Base-by-base conservation (phyloP, 2,329 filamentous ascomycete species). In the Paramyrothecium sp. region DNA sequence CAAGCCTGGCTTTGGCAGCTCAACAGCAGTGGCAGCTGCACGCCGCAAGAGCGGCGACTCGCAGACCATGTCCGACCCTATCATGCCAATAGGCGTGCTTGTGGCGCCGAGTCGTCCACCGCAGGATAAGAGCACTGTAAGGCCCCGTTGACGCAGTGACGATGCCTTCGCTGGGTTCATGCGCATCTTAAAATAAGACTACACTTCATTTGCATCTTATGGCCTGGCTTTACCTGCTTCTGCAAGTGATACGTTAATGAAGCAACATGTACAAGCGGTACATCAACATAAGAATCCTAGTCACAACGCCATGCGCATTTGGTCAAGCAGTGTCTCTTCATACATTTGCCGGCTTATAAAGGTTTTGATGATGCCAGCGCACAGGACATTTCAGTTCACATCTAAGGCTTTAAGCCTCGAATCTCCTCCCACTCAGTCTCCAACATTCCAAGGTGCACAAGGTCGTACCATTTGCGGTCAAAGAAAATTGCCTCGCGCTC, bases 401-500 rank as follows among this genome's bases (percentile, higher is more conserved):
- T 7, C n/a, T 19, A 44, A 7, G 38, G 38, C 13, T 44, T 44
- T 5, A 64, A 20, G 2, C 57, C 56, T 38, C 65, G 56, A 3
- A 65, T 16, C 4, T 34, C 60, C 53, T 63, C 58, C 76, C 75
- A 77, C 51, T 78, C 76, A 1, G 63, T 49, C 54, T 76, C 73
- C 41, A 78, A 51, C 64, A 78, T 78, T 0, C 65, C 69, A 50
- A 73, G 66, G 3, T 66, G 57, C 3, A 78, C 55, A 3, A 61
- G 30, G 55, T 76, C 71, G 49, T 66, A 65, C 72, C 71, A 82
- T 33, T 69, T 64, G 1, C 79, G 71, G 59, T 81, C 72, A 61
- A 73, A 69, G 69, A 73, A 81, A 7, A 77, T 57, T 1, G 67
- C 64, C 64, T 82, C 74, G 53, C 78, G 68, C 55, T 65, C 69